Evolutionary conservation across 2,329 filamentous ascomycete species (phyloP), one percentile per base, ranked within the genome.

Genomic region (Coniosporium tulheliwenetii): DNA sequence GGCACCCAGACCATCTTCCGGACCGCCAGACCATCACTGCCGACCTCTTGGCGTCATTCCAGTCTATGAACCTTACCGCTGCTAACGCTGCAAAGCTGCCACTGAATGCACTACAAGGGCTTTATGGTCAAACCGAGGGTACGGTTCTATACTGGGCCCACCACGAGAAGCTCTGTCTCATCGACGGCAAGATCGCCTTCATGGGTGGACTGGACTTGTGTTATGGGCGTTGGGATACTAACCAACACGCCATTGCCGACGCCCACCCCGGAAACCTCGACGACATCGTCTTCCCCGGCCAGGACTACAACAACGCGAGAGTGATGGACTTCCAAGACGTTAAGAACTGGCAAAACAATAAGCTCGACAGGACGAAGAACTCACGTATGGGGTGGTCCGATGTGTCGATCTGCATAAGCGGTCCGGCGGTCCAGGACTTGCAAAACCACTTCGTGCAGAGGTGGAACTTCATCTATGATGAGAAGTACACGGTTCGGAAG

Each of bases 311-410:
- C 63, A 93, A 94, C 50, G 85, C 85, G 16, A 71, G 71, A 39
- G 77, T 93, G 30, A 81, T 82, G 55, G 87, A 91, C 58, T 89
- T 91, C 57, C 70, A 77, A 37, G 76, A 85, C 50, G 82, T 91
- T 8, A 89, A 15, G 14, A 72, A 91, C 45, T 93, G 80, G 75
- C 73, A 89, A 46, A 75, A 86, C 46, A 94, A 94, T 59, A 85
- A 93, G 54, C 71, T 95, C 14, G 81, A 93, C 52, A 10, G 36
- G 36, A 79, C 77, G 9, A 75, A 77, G 52, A 83, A 70, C 59
- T 85, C 83, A 2, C 75, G 87, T 44, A 94, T 94, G 85, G 86
- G 86, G 14, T 94, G 87, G 87, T 85, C 82, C 10, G 87, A 94
- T 59, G 74, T 94, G 43, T 79, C 81, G 9, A 67, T 95, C 42